Evolutionary conservation across 345 rosid genomes (phyloP).

Genomic region (Hirschfeldia incana): DNA sequence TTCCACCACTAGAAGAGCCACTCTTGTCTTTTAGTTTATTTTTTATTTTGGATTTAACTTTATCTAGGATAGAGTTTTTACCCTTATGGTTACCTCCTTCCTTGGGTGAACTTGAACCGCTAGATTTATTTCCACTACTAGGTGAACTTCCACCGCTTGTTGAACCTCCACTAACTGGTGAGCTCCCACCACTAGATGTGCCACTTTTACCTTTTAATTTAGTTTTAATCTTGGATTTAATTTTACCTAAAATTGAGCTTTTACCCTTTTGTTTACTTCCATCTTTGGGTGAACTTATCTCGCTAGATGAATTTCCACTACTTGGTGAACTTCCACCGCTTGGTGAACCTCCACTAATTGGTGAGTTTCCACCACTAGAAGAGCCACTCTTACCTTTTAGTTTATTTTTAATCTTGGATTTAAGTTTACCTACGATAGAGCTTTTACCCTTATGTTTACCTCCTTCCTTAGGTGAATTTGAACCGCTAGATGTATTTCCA

Average conservation of each 20-base stretch:
- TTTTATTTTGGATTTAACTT: too few relatives aligned
- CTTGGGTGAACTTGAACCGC: background rate
- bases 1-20: too few relatives aligned
- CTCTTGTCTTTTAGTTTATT: too few relatives aligned
- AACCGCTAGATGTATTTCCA: too few relatives aligned
- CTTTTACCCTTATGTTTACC: too few relatives aligned
- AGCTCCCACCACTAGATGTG: background rate
- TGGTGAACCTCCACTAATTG: background rate
- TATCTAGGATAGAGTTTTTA: too few relatives aligned
- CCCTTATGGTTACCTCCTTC: background rate
- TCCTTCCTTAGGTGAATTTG: too few relatives aligned
- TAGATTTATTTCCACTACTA: background rate
- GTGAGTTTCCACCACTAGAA: background rate
- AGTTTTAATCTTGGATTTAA: background rate
- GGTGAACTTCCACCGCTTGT: background rate
- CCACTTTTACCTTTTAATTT: background rate
- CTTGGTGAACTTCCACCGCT: background rate
- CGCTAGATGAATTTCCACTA: background rate
- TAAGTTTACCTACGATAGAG: too few relatives aligned
- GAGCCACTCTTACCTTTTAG: too few relatives aligned
- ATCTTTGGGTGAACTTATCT: background rate
- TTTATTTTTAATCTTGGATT: too few relatives aligned
- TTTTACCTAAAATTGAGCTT: background rate
- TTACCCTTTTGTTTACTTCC: background rate
- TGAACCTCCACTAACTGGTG: background rate